Evolutionary conservation across 2,329 filamentous ascomycete species (phyloP), one percentile per base, ranked within the genome.

Genomic region (Botryotinia calthae): DNA sequence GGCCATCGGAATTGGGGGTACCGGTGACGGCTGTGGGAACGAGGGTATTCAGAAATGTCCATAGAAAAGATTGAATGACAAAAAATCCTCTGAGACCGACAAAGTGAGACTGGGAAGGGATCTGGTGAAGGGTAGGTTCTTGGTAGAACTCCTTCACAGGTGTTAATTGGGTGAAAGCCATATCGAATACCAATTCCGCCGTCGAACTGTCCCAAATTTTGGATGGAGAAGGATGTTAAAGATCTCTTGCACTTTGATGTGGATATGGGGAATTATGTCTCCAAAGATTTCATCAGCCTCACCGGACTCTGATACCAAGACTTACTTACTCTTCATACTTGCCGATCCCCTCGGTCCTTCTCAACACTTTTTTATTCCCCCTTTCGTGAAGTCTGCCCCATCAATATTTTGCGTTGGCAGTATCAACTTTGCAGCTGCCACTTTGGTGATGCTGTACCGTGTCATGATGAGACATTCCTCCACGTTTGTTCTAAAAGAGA

Each of bases 61-160:
- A 85, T 44, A 85, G 75, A 69, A 85, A 84, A 16, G 82, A 81
- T 74, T 83, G 78, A 20, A 86, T 76, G 10, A 82, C 82, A 28
- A 85, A 76, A n/a, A 84, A 75, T 46, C 84, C 84, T 48, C 83
- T 82, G 40, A 86, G 77, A n/a, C 84, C 84, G 46, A 83, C 76
- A 28, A 85, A 80, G 71, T 71, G 46, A 20, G 64, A 66, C 28
- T 66, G 64, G 14, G 74, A 72, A 61, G 64, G 46, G 46, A 56
- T 71, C 16, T 66, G 64, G n/a, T 54, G 64, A 28, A 34, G 25
- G n/a, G 64, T 66, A 66, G 64, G 64, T 25, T 66, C 64, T 66
- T 66, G 64, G 16, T 54, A 66, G 64, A 66, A 66, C 18, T 12
- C 64, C 46, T 51, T 66, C 64, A 66, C 46, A 37, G 64, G 46